Percentiles rank a stretch among this genome's conserved stretches.
Conservation (phyloP, 1,284 basidiomycete genomes). For the Apiotrichum akiyoshidainum region DNA sequence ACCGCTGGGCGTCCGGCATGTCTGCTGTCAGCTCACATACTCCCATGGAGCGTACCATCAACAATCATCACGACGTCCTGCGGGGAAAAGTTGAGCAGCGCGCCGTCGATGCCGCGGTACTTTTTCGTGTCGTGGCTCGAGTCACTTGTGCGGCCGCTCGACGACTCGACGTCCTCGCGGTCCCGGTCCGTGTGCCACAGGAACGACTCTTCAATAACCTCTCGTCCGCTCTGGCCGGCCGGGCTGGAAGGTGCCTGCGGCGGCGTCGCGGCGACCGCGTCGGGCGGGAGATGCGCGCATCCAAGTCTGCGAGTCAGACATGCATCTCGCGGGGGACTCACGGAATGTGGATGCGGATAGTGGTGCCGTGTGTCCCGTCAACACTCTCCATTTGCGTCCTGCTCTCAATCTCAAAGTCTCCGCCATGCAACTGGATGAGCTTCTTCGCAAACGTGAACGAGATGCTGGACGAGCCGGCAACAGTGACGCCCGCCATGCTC, state of each 20-base stretch:
- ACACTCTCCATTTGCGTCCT: conserved; percentile 34
- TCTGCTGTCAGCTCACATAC: conserved; percentile 28
- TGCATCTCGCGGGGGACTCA: conserved; percentile 12
- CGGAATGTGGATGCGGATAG: conserved; percentile 43
- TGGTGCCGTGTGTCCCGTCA: conserved; percentile 43
- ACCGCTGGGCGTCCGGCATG: conserved; percentile 36
- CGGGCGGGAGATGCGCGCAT: conserved; percentile 35
- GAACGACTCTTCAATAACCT: conserved; percentile 5
- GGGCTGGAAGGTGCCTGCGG: not conserved
- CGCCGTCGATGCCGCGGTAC: conserved; percentile 6
- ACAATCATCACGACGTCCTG: conserved; percentile 46
- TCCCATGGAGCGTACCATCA: conserved; percentile 21
- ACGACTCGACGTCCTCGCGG: not conserved
- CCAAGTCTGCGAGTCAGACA: conserved; percentile 30
- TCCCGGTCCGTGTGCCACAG: conserved; percentile 9
- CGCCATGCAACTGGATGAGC: conserved; percentile 52
- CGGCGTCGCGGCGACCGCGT: conserved; percentile 25
- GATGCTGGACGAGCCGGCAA: conserved; percentile 44
- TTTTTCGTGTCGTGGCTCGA: no score
- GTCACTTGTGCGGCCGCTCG: conserved; percentile 8
- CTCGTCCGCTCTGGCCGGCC: conserved; percentile 1
- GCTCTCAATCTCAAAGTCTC: conserved; percentile 49
- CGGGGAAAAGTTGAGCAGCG: conserved; percentile 36
- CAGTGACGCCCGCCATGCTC: no score
- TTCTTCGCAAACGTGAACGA: conserved; percentile 43